These are phyloP conservation scores for Mycena maculata DNA, from an alignment of 768 basidiomycete genomes.

Conservation along the genomic window DNA sequence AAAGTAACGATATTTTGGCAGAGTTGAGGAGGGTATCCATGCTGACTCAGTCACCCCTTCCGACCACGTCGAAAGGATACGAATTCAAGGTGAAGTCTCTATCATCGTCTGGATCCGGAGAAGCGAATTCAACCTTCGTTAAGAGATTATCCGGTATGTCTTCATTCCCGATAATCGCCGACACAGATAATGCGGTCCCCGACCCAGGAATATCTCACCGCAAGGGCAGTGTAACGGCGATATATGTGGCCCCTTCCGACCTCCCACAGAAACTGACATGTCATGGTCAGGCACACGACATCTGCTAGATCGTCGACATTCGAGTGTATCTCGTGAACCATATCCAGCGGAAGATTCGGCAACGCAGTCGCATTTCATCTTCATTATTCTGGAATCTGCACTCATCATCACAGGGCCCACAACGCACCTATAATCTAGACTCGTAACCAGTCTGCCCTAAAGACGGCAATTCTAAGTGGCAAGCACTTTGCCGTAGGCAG, in stretches of 20 bases:
- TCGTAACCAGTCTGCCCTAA: too few relatives aligned
- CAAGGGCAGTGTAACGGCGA: background rate
- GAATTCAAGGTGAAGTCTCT: background rate
- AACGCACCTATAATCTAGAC: too few relatives aligned
- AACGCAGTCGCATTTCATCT: background rate
- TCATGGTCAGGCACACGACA: background rate
- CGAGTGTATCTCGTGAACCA: slow-evolving; percentile 9
- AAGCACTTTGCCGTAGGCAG: too few relatives aligned
- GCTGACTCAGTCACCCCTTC: background rate
- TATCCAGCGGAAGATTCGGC: slow-evolving; percentile 12
- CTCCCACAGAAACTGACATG: slow-evolving; percentile 23
- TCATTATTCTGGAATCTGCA: too few relatives aligned
- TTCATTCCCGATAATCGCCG: slow-evolving; percentile 11
- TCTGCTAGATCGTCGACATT: background rate
- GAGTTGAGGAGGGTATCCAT: too few relatives aligned
- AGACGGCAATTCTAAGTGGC: too few relatives aligned
- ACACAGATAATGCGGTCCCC: slow-evolving; percentile 26
- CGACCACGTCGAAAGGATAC: background rate
- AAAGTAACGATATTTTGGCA: background rate
- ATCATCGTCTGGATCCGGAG: slow-evolving; percentile 14
- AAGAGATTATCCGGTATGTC: slow-evolving; percentile 15
- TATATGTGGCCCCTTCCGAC: slow-evolving; percentile 6
- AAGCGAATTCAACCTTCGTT: too few relatives aligned
- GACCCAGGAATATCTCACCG: background rate
- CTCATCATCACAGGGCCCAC: too few relatives aligned